Evolutionary conservation across 164 flowering plant species (phyloP).

Genomic region (Vitis cinerea): DNA sequence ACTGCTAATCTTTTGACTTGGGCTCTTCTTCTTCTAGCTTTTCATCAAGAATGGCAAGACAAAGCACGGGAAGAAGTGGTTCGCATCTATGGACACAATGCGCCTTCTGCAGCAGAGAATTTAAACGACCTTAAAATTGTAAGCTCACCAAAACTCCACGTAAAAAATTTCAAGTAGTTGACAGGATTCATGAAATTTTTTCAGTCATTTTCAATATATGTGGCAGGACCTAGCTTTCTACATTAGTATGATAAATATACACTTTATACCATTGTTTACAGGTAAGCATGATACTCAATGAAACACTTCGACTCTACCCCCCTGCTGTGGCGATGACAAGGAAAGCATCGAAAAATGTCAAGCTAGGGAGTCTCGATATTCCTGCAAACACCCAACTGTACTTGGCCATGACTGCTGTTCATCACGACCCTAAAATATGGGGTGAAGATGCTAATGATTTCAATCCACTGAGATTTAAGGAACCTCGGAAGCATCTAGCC

Average conservation of each 20-base stretch:
- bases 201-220: no score
- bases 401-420: slow-evolving; percentile 41
- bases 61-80: slow-evolving; percentile 61
- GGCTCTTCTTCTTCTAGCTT: slow-evolving; percentile 52
- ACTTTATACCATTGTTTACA: slow-evolving; percentile 8
- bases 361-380: slow-evolving; percentile 49
- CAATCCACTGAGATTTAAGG: slow-evolving; percentile 39
- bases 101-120: slow-evolving; percentile 41
- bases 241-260: no score
- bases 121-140: slow-evolving; percentile 43
- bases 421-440: slow-evolving; percentile 47
- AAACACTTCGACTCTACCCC: slow-evolving; percentile 71
- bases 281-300: slow-evolving; percentile 60
- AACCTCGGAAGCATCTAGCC: slow-evolving; percentile 29
- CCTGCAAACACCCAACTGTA: slow-evolving; percentile 57
- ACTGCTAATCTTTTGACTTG: slow-evolving; percentile 64
- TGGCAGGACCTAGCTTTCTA: no score
- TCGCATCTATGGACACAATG: slow-evolving; percentile 20
- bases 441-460: slow-evolving; percentile 39
- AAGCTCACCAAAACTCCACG: slow-evolving; percentile 5
- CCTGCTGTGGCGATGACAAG: slow-evolving; percentile 49
- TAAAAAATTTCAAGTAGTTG: no score
- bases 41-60: slow-evolving; percentile 71
- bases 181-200: no score
- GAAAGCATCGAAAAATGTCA: slow-evolving; percentile 31